Evolutionary conservation across 768 basidiomycete genomes (phyloP), one percentile per base, ranked within the genome.

Genomic region (Pisolithus orientalis): DNA sequence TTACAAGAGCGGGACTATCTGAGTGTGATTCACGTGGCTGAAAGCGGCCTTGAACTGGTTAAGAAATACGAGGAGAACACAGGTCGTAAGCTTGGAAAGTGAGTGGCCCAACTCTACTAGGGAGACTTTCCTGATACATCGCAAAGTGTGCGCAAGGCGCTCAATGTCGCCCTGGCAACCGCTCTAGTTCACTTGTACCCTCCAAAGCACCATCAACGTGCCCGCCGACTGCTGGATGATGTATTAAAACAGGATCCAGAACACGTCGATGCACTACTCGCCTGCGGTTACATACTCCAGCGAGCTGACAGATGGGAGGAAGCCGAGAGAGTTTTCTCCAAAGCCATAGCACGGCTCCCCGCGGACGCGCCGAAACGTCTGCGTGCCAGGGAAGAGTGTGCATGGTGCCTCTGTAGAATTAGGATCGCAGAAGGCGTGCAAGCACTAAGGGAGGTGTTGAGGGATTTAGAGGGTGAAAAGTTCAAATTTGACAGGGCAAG

Each of bases 171-270:
- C 5, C 75, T 95, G 11, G 86, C 83, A 2, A 85, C 82, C 0
- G 82, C 90, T 5, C 76, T 96, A 14, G 87, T 92, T 4, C 87
- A 96, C 61, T 75, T 88, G 46, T 90, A 82, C 65, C 84, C 94
- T 28, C 95, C 95, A 0, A 94, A 94, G 60, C 87, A 97, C 59
- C 95, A 98, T 63, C 59, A 72, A 10, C 82, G 85, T 48, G 95
- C 96, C 1, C 71, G 85, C 25, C 71, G 77, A 16, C 75, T 96
- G 9, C 74, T 97, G 21, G 80, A 88, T 31, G 80, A 84, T 4
- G 76, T 95, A 14, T 78, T 98, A 0, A 59, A 70, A 2, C 69
- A 75, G 32, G 80, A 85, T 38, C 80, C 87, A 0, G 60, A 78
- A 47, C 85, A 92, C 58, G 69, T 81, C 8, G 65, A 75, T 11